These are phyloP conservation scores for Sequoiadendron giganteum DNA, from an alignment of 75 land plant species.

Conservation along the genomic window DNA sequence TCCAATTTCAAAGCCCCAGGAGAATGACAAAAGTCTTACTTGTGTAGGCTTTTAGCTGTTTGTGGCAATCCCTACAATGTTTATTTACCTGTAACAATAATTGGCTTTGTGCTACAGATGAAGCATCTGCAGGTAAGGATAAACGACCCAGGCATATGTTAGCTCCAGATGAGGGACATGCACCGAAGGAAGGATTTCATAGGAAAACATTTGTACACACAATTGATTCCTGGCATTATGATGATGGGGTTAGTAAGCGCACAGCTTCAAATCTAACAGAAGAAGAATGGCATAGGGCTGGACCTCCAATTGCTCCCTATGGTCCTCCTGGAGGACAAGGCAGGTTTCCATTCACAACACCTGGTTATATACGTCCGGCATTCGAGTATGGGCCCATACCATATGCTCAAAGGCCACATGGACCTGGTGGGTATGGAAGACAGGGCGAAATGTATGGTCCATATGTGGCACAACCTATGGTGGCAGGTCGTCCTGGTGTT, in stretches of 20 bases:
- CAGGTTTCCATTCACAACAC: constrained; percentile 57
- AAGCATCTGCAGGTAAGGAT: constrained; percentile 20
- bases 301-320: constrained; percentile 55
- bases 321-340: constrained; percentile 53
- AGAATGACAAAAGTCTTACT: not conserved
- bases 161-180: constrained; percentile 23
- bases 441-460: constrained; percentile 56
- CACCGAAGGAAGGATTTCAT: constrained; percentile 30
- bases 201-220: constrained; percentile 19
- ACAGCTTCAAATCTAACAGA: constrained; percentile 29
- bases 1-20: not conserved
- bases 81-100: not conserved
- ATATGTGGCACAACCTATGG: constrained; percentile 45
- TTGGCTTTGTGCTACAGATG: constrained; percentile 17
- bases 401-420: constrained; percentile 41
- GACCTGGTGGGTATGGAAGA: constrained; percentile 48
- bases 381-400: constrained; percentile 34
- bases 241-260: constrained; percentile 47
- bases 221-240: constrained; percentile 48
- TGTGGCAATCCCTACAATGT: not conserved
- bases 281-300: constrained; percentile 61
- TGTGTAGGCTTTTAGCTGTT: not conserved
- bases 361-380: constrained; percentile 53
- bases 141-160: constrained; percentile 18
- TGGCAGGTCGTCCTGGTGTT: constrained; percentile 41